Evolutionary conservation across 345 rosid genomes (phyloP), one percentile per base, ranked within the genome.

Genomic region (Rhodomyrtus tomentosa): DNA sequence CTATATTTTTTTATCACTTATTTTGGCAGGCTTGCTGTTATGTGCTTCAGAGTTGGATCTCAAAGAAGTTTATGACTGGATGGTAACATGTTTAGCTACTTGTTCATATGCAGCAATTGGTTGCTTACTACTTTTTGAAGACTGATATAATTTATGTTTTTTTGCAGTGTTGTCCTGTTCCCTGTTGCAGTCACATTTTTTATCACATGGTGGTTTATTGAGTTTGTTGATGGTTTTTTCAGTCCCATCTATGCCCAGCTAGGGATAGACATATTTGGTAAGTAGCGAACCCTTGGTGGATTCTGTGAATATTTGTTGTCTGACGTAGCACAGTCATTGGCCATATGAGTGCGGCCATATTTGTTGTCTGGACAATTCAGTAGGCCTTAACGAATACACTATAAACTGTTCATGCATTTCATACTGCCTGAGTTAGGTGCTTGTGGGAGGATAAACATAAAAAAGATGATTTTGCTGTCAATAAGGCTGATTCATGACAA

Each of bases 1-100:
- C 73, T n/a, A 68, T 82, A 79, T 36, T 82, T 49, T 49, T 40
- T 48, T 45, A 84, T 85, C 59, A n/a, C 38, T 85, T 51, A 50
- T 83, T 83, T 87, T 74, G 85, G 50, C 92, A 92, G 96, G 96
- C 95, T 49, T 92, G 95, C 89, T 93, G 93, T 88, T 91, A 86
- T 87, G 88, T 93, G 56, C 92, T 92, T 50, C 95, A 92, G 87
- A 93, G 95, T 85, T 93, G 95, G 94, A 87, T 92, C 83, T 92
- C 96, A 22, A 93, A 90, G 91, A 93, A 92, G 91, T 93, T 93
- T 84, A 92, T 93, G 94, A 92, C 96, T 56, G 96, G 95, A 90
- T 92, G 96, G 96, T 93, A 89, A 88, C 72, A 48, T 36, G 68
- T 50, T 32, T 80, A 50, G 29, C 79, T 59, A 25, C 55, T 50